A percentile compares a stretch with the other conserved stretches of the same genome.
Evolutionary conservation across 352 stramenopile species (phyloP).

Genomic region (Phytophthora sp.): DNA sequence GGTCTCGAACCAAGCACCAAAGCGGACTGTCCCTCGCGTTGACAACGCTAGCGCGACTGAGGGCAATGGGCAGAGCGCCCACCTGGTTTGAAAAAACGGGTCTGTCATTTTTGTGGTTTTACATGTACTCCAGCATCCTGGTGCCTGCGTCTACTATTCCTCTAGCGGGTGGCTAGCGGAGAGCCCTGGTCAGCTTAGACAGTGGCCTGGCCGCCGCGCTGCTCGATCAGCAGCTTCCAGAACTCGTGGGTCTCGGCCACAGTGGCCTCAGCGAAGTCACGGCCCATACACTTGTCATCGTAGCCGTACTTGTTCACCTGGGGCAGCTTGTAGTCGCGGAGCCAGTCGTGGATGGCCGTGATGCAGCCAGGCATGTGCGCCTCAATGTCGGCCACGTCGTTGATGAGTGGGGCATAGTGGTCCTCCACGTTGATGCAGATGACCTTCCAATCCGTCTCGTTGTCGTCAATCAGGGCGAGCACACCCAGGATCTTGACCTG

Average conservation of each 20-base stretch:
- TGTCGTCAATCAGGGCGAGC: constrained; percentile 99
- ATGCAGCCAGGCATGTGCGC: constrained; percentile 94
- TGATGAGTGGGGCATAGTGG: constrained; percentile 96
- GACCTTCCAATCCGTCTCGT: constrained; percentile 99
- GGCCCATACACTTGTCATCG: constrained; percentile 95
- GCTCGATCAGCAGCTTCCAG: constrained; percentile 90
- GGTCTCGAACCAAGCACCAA: constrained; percentile 6
- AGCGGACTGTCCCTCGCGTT: constrained; percentile 3
- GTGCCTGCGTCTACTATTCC: constrained; percentile 34
- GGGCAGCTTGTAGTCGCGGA: constrained; percentile 99
- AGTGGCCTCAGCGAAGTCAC: constrained; percentile 87
- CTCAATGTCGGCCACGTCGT: constrained; percentile 98
- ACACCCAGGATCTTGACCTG: constrained; percentile 98
- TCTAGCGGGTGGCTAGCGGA: constrained; percentile 13
- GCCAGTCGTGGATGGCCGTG: constrained; percentile 96
- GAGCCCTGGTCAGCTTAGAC: constrained; percentile 52
- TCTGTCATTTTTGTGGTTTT: constrained; percentile 37
- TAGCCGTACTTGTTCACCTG: constrained; percentile 99
- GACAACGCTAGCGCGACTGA: background rate
- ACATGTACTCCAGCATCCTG: constrained; percentile 36
- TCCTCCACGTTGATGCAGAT: constrained; percentile 97
- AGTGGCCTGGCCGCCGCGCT: constrained; percentile 80
- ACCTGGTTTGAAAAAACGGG: constrained; percentile 10
- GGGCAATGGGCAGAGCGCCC: constrained; percentile 20
- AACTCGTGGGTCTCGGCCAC: constrained; percentile 90